Evolutionary conservation across 2,329 filamentous ascomycete species (phyloP), one percentile per base, ranked within the genome.

Genomic region (Talaromyces islandicus): DNA sequence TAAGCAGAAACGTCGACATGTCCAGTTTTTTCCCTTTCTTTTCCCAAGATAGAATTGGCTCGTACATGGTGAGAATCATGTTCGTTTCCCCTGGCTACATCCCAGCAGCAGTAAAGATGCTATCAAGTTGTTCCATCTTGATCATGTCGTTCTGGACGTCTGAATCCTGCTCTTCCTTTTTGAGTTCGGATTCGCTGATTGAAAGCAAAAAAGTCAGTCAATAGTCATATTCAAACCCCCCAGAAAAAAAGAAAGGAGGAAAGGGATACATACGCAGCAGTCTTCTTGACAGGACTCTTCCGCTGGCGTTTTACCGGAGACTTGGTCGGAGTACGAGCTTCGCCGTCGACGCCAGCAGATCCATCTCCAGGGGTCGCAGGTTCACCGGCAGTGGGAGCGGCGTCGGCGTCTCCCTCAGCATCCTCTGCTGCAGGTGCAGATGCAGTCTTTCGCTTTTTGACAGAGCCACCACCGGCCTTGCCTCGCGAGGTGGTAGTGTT

Each of bases 381-480:
- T 9, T 35, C 50, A 2, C 29, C 10, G 46, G 53, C 5, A 24
- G 9, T 19, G 7, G 54, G 14, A 43, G 54, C 27, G 25, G 3
- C 4, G 30, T 7, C 24, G 10, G 38, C 3, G 14, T 19, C n/a
- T 5, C 30, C 54, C 7, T 21, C 14, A 21, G 54, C 10, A 4
- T 60, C 62, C 17, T 58, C 59, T 17, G 63, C 38, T 11, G 9
- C 32, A 54, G 51, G 32, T 2, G 12, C 54, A 32, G 51, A 38
- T 24, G 58, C 30, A 27, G 60, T 67, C 65, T 72, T 73, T 29
- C 65, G 62, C 59, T 70, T 67, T 38, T 58, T 63, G 1, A 56
- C 56, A 35, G 61, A 21, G 21, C 55, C 46, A 11, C 38, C 25
- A 46, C 46, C 48, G 2, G 55, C 57, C n/a, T 55, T 50, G 1